Percentiles rank a stretch among this genome's conserved stretches.
Evolutionary conservation across 2,329 filamentous ascomycete species (phyloP).

Genomic region (Tolypocladium tropicale): DNA sequence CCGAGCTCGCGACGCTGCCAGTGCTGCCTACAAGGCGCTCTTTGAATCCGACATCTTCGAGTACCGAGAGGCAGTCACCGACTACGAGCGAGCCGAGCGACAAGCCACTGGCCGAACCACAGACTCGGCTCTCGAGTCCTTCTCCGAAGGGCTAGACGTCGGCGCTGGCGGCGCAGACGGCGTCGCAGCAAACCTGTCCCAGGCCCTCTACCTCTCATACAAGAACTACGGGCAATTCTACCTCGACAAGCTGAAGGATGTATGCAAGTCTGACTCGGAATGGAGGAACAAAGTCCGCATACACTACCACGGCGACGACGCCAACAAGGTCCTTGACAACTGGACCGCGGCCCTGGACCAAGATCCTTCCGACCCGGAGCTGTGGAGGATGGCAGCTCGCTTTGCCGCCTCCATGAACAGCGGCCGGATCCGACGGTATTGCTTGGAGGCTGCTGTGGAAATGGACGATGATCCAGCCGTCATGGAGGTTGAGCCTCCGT

Average conservation of each 20-base stretch:
- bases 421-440: constrained; percentile 47
- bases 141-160: constrained; percentile 41
- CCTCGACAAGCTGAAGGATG: constrained; percentile 49
- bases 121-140: constrained; percentile 30
- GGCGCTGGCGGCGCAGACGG: constrained; percentile 58
- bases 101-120: constrained; percentile 38
- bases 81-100: constrained; percentile 63
- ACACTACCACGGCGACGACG: constrained; percentile 20
- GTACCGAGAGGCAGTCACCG: constrained; percentile 77
- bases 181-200: constrained; percentile 69
- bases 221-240: constrained; percentile 93
- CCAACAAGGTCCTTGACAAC: constrained; percentile 40
- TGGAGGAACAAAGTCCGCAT: constrained; percentile 19
- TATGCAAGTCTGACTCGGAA: constrained; percentile 39
- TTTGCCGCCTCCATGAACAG: constrained; percentile 50
- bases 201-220: constrained; percentile 85
- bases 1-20: constrained; percentile 62
- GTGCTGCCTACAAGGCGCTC: constrained; percentile 70
- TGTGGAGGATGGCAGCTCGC: constrained; percentile 51
- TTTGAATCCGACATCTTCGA: constrained; percentile 91
- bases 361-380: constrained; percentile 56
- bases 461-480: constrained; percentile 56
- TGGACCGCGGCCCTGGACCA: constrained; percentile 51
- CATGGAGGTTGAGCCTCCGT: constrained; percentile 51
- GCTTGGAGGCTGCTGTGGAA: constrained; percentile 56